A percentile compares a stretch with the other conserved stretches of the same genome.
Evolutionary conservation across 2,329 filamentous ascomycete genomes (phyloP).

Genomic region (Tolypocladium inflatum): DNA sequence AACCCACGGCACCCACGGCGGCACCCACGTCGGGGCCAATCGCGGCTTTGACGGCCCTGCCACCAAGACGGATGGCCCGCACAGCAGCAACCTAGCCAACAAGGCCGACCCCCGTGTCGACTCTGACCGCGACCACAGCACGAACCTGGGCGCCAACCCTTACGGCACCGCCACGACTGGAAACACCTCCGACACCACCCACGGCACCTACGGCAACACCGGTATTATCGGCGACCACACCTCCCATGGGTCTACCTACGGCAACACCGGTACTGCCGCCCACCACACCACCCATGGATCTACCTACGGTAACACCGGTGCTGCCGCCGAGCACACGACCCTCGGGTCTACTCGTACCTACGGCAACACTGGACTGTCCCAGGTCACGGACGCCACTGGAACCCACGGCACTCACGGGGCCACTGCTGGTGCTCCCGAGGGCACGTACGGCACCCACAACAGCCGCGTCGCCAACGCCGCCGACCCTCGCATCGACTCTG

Average conservation of each 20-base stretch:
- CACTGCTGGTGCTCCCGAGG: conserved; percentile 14
- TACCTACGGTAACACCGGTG: no score
- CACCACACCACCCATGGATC: no score
- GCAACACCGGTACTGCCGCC: background rate
- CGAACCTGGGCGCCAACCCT: conserved; percentile 21
- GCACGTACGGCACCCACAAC: conserved; percentile 30
- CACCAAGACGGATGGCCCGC: conserved; percentile 31
- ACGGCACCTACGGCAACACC: conserved; percentile 7
- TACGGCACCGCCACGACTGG: conserved; percentile 13
- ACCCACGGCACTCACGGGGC: background rate
- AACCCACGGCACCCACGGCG: conserved; percentile 28
- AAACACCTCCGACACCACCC: conserved; percentile 1
- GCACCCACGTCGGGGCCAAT: conserved; percentile 24
- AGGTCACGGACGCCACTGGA: background rate
- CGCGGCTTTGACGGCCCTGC: conserved; percentile 14
- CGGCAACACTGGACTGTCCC: background rate
- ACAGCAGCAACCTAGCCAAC: conserved; percentile 36
- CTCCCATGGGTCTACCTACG: conserved; percentile 1
- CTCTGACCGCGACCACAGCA: conserved; percentile 36
- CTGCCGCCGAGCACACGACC: no score
- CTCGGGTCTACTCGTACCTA: no score
- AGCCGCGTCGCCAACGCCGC: conserved; percentile 34
- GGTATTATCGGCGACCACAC: conserved; percentile 3
- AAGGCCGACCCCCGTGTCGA: conserved; percentile 45
- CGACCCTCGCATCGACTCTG: conserved; percentile 43